A percentile compares a stretch with the other conserved stretches of the same genome.
Conservation (phyloP, 2,329 filamentous ascomycete species). For the Calonectria hawksworthii region DNA sequence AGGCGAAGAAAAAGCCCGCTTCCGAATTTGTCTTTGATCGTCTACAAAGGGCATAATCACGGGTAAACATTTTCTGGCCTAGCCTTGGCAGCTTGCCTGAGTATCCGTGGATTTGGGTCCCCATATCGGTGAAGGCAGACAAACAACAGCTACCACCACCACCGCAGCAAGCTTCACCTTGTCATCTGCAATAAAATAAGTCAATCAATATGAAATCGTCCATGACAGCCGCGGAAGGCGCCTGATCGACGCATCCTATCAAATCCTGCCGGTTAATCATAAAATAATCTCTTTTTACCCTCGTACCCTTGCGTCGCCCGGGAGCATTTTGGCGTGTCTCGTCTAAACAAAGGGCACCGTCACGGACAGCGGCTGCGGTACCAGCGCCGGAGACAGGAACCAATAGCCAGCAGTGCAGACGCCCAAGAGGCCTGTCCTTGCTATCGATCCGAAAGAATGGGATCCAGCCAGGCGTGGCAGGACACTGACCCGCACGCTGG, state of each 20-base stretch:
- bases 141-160: neutral
- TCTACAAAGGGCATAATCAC: neutral
- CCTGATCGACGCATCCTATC: constrained; percentile 19
- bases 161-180: neutral
- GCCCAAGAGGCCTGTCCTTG: neutral
- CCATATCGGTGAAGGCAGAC: neutral
- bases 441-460: constrained; percentile 23
- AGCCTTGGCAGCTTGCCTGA: neutral
- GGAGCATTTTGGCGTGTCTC: neutral
- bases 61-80: neutral
- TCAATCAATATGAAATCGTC: neutral
- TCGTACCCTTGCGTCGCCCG: neutral
- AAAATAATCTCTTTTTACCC: neutral
- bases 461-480: constrained; percentile 2
- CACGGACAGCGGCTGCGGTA: neutral
- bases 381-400: neutral
- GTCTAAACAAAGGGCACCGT: neutral
- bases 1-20: neutral
- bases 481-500: constrained; percentile 25
- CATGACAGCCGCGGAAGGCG: constrained; percentile 19
- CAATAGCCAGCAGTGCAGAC: neutral
- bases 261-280: neutral
- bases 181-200: neutral
- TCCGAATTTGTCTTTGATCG: neutral
- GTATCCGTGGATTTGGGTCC: neutral